Evolutionary conservation across 768 basidiomycete species (phyloP).

Genomic region (Boletus insuetus): DNA sequence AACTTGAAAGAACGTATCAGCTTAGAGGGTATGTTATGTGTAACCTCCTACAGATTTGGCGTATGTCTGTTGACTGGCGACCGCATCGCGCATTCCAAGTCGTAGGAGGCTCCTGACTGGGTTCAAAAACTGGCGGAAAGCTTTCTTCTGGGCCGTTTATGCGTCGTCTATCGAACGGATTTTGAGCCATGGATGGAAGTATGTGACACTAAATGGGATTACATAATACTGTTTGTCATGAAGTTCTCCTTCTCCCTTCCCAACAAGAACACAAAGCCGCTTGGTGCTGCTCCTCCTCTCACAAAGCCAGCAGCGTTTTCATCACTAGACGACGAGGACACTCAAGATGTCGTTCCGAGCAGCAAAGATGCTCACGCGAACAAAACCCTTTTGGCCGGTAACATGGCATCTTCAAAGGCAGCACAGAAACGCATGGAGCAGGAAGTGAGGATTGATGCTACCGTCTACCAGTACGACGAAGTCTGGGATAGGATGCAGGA

Average conservation of each 20-base stretch:
- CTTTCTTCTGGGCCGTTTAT: conserved; percentile 91
- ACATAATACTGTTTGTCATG: conserved; percentile 43
- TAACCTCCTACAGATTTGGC: conserved; percentile 89
- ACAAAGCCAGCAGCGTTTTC: conserved; percentile 63
- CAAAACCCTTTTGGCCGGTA: conserved; percentile 57
- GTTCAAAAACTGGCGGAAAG: conserved; percentile 56
- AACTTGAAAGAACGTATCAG: conserved; percentile 46
- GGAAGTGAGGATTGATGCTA: conserved; percentile 75
- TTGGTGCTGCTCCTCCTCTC: conserved; percentile 49
- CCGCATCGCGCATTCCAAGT: conserved; percentile 39
- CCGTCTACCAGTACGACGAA: conserved; percentile 94
- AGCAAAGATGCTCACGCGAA: conserved; percentile 44
- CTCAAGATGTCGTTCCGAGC: conserved; percentile 44
- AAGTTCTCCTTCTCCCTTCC: conserved; percentile 88
- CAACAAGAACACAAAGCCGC: conserved; percentile 51
- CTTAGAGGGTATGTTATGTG: not conserved
- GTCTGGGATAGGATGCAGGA: conserved; percentile 96
- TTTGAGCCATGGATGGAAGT: conserved; percentile 42
- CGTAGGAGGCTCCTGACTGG: conserved; percentile 30
- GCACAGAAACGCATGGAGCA: conserved; percentile 71
- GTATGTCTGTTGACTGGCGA: conserved; percentile 60
- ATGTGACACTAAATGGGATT: conserved; percentile 6
- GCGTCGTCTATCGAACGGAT: conserved; percentile 77
- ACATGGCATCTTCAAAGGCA: conserved; percentile 59
- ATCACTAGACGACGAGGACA: conserved; percentile 62